Base-by-base conservation (phyloP, 176 grass and related monocot species). In the Musa troglodytarum region DNA sequence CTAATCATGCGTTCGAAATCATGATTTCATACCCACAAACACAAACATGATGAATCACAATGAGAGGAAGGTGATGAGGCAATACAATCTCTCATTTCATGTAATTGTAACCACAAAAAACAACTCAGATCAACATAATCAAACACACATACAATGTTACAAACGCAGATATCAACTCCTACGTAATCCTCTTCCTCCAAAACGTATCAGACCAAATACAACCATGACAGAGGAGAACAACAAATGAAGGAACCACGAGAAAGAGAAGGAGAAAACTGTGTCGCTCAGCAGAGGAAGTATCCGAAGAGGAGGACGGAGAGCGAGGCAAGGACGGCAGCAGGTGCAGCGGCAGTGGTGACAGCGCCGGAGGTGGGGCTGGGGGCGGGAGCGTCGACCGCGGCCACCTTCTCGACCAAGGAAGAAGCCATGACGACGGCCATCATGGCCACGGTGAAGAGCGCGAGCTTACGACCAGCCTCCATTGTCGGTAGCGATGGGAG, bases 381-480 rank as follows among this genome's bases (percentile, higher is more conserved):
- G 50, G 50, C 50, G 10, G 71, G 71, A 20, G 51, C 62, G 1
- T 29, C 34, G 15, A 22, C 13, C 14, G 62, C 49, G 12, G 50
- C 62, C 9, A 11, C 71, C 71, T 24, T 66, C 61, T 65, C 61
- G 14, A 83, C 61, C 43, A 90, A 50, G 2, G 81, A 84, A 11
- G 84, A 76, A 26, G 81, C 84, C 65, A 82, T 70, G 57, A 74
- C 26, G 9, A 61, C 55, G 54, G 77, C 81, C 13, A 50, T 20
- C 29, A 49, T 20, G 49, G 77, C 81, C 25, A 55, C 59, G 61
- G 76, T 66, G 53, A 84, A 72, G 71, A 90, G 55, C 79, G 12
- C 77, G 59, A 82, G 65, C 84, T 82, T 90, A 58, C 77, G 11
- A 15, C 66, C 71, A 34, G 71, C 72, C 28, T 82, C 74, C 81